phyloP scores from a whole-genome alignment of 176 grass and related monocot species.

The Cenchrus fungigraminus region DNA sequence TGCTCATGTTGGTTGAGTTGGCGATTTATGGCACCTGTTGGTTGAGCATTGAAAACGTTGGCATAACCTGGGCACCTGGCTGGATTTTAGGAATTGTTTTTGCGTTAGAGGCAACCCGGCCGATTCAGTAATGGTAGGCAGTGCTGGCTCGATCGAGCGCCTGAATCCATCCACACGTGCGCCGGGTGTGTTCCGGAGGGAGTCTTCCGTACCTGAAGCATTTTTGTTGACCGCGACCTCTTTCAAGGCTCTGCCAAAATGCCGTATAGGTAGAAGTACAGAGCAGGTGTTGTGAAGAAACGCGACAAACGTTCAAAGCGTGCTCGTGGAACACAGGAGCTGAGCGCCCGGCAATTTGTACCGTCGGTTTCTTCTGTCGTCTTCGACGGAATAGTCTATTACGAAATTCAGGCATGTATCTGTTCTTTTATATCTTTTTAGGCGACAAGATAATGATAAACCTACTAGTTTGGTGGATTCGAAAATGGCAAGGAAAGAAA shows the following conservation, averaged over 20 bases:
- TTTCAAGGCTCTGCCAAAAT: neutral
- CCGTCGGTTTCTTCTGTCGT: neutral
- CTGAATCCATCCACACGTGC: conserved; percentile 13
- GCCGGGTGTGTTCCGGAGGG: neutral
- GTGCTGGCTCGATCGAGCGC: neutral
- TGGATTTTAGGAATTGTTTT: neutral
- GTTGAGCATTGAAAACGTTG: neutral
- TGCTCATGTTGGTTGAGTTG: neutral
- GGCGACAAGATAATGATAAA: too few relatives aligned
- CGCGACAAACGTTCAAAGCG: conserved; percentile 13
- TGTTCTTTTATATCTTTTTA: too few relatives aligned
- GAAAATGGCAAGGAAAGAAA: neutral
- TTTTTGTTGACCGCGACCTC: conserved; percentile 13
- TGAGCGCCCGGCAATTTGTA: neutral
- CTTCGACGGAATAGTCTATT: neutral
- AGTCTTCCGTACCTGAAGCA: neutral
- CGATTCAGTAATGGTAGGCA: neutral
- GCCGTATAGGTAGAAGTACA: neutral
- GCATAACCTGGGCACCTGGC: neutral
- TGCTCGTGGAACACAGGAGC: neutral
- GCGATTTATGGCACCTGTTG: neutral
- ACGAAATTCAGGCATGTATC: neutral
- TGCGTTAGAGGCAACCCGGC: neutral
- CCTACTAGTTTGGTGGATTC: neutral
- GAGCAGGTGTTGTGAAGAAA: neutral